Conservation (phyloP, 2,329 filamentous ascomycete genomes). For the Lachnellula occidentalis region DNA sequence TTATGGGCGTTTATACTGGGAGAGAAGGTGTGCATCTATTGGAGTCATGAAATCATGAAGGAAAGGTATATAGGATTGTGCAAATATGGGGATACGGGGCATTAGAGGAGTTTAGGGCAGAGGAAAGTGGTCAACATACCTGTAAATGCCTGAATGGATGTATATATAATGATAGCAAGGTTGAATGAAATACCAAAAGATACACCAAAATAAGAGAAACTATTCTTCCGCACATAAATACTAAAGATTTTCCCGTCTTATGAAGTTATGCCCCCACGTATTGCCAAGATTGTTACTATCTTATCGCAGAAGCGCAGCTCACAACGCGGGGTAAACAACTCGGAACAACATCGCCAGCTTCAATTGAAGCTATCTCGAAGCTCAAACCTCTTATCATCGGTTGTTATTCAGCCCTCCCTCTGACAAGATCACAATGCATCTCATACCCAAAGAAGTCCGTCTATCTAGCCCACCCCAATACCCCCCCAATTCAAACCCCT, state of each 20-base stretch:
- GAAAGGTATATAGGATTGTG: too few species aligned
- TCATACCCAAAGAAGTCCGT: conserved; percentile 45
- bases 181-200: not conserved
- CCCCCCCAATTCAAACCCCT: not conserved
- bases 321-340: not conserved
- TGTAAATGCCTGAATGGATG: not conserved
- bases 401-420: not conserved
- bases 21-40: not conserved
- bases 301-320: not conserved
- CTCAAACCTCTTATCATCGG: not conserved
- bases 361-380: not conserved
- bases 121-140: not conserved
- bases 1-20: conserved; percentile 3
- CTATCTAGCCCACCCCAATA: not conserved
- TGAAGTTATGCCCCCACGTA: not conserved
- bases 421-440: conserved; percentile 36
- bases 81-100: not conserved
- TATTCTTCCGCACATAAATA: not conserved
- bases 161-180: not conserved
- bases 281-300: not conserved
- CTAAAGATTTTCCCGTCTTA: not conserved
- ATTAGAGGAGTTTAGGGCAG: not conserved
- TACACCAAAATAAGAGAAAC: not conserved
- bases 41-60: not conserved
- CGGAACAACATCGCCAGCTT: not conserved